These are phyloP conservation scores for Rhynchosporium secalis DNA, from an alignment of 2,329 filamentous ascomycete species.

Conservation along the genomic window DNA sequence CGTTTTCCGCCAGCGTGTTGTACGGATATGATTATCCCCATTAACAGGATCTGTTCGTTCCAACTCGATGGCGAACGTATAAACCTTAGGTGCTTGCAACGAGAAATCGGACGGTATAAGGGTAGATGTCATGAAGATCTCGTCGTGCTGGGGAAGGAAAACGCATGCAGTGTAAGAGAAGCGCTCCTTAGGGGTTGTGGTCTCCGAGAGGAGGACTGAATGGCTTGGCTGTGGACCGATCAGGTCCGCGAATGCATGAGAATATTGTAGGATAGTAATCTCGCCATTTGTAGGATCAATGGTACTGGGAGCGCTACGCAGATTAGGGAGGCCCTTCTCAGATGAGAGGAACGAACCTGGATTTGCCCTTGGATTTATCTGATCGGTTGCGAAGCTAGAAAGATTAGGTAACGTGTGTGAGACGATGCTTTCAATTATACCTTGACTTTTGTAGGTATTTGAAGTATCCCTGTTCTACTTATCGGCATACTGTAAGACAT, in stretches of 20 bases:
- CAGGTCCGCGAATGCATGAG: constrained; percentile 41
- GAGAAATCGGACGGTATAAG: constrained; percentile 43
- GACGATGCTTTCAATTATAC: constrained; percentile 16
- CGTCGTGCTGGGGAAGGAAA: constrained; percentile 43
- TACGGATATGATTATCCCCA: constrained; percentile 35
- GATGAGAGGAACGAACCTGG: constrained; percentile 25
- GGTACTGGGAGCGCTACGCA: constrained; percentile 26
- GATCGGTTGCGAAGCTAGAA: constrained; percentile 31
- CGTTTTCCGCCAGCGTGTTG: constrained; percentile 38
- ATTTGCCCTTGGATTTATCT: constrained; percentile 31
- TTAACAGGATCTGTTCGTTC: constrained; percentile 32
- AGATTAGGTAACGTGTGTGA: constrained; percentile 6
- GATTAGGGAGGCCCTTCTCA: neutral
- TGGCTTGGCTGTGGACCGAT: constrained; percentile 41
- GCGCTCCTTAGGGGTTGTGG: constrained; percentile 41
- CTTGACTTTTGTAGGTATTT: constrained; percentile 23
- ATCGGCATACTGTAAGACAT: too few species aligned
- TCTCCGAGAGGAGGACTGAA: constrained; percentile 46
- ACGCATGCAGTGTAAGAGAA: constrained; percentile 51
- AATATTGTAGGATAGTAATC: constrained; percentile 43
- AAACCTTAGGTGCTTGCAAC: constrained; percentile 44
- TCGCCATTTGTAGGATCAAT: constrained; percentile 28
- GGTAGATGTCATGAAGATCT: constrained; percentile 49
- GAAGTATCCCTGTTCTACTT: too few species aligned
- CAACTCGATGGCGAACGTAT: constrained; percentile 48